phyloP scores from a whole-genome alignment of 768 basidiomycete genomes.

The Boletus subcaerulescens region DNA sequence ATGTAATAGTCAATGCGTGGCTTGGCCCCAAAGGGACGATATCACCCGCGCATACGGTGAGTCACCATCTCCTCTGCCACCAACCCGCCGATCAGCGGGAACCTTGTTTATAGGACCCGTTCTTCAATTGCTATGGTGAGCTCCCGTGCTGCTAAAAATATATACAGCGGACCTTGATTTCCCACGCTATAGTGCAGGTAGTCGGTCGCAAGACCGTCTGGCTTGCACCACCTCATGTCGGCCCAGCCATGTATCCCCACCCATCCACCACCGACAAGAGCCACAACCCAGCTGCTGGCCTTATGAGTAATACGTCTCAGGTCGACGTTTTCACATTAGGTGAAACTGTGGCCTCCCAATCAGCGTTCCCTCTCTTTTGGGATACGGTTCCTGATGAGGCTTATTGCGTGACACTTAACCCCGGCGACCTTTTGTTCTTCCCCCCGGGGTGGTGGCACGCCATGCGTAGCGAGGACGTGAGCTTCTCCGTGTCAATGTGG shows the following conservation, averaged over 20 bases:
- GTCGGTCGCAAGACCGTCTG: conserved; percentile 89
- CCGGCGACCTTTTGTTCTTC: conserved; percentile 87
- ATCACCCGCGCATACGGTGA: conserved; percentile 85
- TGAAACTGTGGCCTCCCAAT: conserved; percentile 18
- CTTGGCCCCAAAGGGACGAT: conserved; percentile 74
- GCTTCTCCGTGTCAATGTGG: conserved; percentile 91
- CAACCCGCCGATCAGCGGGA: conserved; percentile 1
- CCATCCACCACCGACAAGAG: conserved; percentile 14
- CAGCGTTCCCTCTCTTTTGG: conserved; percentile 51
- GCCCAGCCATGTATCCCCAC: conserved; percentile 60
- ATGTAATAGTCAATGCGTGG: conserved; percentile 76
- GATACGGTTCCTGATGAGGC: conserved; percentile 56
- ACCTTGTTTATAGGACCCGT: conserved; percentile 69
- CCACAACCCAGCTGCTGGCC: conserved; percentile 40
- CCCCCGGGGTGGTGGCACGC: conserved; percentile 96
- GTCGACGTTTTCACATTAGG: conserved; percentile 73
- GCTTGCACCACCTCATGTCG: conserved; percentile 72
- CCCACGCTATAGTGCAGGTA: conserved; percentile 63
- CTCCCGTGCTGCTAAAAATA: neutral
- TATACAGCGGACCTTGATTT: conserved; percentile 2
- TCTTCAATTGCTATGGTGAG: conserved; percentile 86
- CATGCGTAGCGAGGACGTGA: conserved; percentile 77
- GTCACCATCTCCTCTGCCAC: conserved; percentile 33
- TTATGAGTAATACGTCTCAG: conserved; percentile 78
- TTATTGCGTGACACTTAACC: conserved; percentile 57